phyloP scores from a whole-genome alignment of 371 early-diverging fungal species.

The Mucor lusitanicus region DNA sequence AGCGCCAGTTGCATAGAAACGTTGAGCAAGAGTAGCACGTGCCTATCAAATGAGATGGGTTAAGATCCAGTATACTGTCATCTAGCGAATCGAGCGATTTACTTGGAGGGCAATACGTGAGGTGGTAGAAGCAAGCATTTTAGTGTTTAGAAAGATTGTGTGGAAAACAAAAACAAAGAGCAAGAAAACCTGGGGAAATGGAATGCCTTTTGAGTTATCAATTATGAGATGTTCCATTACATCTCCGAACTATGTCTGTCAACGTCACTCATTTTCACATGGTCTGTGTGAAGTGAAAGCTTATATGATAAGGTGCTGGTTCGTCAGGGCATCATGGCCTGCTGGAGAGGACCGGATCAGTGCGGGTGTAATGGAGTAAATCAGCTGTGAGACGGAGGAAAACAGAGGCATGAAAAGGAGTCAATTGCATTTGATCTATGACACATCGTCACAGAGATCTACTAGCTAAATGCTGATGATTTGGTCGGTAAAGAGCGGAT shows the following conservation, averaged over 20 bases:
- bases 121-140: slow-evolving; percentile 22
- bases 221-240: background rate
- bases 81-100: background rate
- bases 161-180: slow-evolving; percentile 7
- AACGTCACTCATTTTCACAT: slow-evolving; percentile 8
- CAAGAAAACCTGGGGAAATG: slow-evolving; percentile 15
- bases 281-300: slow-evolving; percentile 1
- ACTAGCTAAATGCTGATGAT: no score
- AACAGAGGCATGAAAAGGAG: no score
- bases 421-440: no score
- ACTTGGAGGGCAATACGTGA: slow-evolving; percentile 40
- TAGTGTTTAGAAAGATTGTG: background rate
- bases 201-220: background rate
- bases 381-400: background rate
- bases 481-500: no score
- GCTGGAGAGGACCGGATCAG: background rate
- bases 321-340: background rate
- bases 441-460: no score
- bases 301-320: background rate
- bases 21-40: slow-evolving; percentile 41
- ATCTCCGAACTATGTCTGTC: background rate
- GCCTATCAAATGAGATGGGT: slow-evolving; percentile 22
- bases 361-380: background rate
- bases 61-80: background rate
- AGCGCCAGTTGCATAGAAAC: slow-evolving; percentile 63